Percentiles rank a stretch among this genome's conserved stretches.
These are phyloP conservation scores for Phytophthora macrochlamydospora DNA, from an alignment of 352 stramenopile species.

Conservation along the genomic window DNA sequence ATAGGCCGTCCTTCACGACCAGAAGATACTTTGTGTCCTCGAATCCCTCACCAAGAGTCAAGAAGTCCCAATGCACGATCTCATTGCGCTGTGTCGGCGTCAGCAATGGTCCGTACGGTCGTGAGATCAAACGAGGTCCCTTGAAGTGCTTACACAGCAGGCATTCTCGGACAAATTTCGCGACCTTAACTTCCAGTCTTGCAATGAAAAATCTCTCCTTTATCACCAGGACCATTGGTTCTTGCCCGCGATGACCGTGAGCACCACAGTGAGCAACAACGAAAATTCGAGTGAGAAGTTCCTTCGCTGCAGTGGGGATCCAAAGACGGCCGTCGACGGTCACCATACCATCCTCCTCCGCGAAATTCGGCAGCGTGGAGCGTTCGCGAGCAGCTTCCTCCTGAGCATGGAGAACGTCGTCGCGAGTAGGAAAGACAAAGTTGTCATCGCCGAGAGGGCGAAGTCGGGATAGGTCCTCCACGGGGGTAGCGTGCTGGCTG, in stretches of 20 bases:
- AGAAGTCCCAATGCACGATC: slow-evolving; percentile 19
- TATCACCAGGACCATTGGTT: not conserved
- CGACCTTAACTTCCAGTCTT: not conserved
- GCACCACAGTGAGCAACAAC: slow-evolving; percentile 11
- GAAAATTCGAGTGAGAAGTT: slow-evolving; percentile 9
- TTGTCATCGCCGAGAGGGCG: not conserved
- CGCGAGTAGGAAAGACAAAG: slow-evolving; percentile 7
- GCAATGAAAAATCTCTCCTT: slow-evolving; percentile 8
- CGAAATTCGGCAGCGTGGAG: slow-evolving; percentile 1
- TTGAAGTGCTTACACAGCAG: slow-evolving; percentile 23
- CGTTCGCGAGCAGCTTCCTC: not conserved
- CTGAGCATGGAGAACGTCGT: slow-evolving; percentile 8
- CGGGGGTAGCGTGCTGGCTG: not conserved
- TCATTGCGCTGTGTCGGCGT: slow-evolving; percentile 10
- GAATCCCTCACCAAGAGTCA: slow-evolving; percentile 6
- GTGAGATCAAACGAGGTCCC: not conserved
- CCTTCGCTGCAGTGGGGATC: slow-evolving; percentile 9
- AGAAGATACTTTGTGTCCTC: not conserved
- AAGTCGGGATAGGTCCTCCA: not conserved
- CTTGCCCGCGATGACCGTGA: slow-evolving; percentile 14
- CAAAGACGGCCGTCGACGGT: not conserved
- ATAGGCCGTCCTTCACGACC: slow-evolving; percentile 10
- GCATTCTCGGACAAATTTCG: slow-evolving; percentile 3
- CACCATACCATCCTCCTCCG: slow-evolving; percentile 1
- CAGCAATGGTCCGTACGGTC: slow-evolving; percentile 6